Percentiles rank a stretch among this genome's conserved stretches.
phyloP scores from a whole-genome alignment of 2,329 filamentous ascomycete species.

The Hypomyces rosellus region DNA sequence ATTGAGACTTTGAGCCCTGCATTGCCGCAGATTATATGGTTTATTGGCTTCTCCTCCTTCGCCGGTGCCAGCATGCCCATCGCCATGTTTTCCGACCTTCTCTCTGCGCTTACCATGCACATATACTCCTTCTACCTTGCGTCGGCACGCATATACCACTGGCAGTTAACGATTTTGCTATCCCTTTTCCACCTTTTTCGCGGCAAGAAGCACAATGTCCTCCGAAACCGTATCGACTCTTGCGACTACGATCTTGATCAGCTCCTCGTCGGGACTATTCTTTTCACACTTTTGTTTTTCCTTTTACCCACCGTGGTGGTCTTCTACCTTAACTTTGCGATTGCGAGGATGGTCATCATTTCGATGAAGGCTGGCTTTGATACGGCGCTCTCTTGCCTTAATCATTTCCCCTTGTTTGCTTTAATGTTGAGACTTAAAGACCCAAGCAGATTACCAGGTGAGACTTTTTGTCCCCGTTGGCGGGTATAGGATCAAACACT shows the following conservation, averaged over 20 bases:
- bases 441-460: constrained; percentile 77
- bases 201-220: constrained; percentile 94
- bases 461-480: constrained; percentile 13
- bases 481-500: not conserved
- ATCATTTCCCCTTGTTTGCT: constrained; percentile 96
- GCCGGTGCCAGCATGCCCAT: constrained; percentile 96
- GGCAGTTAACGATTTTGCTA: constrained; percentile 94
- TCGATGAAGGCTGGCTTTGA: constrained; percentile 86
- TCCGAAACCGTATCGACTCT: constrained; percentile 95
- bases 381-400: constrained; percentile 85
- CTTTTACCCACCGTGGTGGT: constrained; percentile 90
- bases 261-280: constrained; percentile 87
- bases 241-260: constrained; percentile 99
- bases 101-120: constrained; percentile 86
- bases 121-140: constrained; percentile 98
- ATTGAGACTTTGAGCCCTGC: constrained; percentile 71
- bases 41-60: constrained; percentile 92
- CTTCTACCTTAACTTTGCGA: constrained; percentile 94
- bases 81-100: constrained; percentile 86
- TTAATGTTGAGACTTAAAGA: constrained; percentile 95
- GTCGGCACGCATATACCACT: constrained; percentile 94
- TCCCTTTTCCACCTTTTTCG: constrained; percentile 98
- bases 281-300: constrained; percentile 94
- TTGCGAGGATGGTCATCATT: constrained; percentile 91
- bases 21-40: constrained; percentile 80